A percentile compares a stretch with the other conserved stretches of the same genome.
Conservation (phyloP, 768 basidiomycete species). For the Cantharellus cinnabarinus region DNA sequence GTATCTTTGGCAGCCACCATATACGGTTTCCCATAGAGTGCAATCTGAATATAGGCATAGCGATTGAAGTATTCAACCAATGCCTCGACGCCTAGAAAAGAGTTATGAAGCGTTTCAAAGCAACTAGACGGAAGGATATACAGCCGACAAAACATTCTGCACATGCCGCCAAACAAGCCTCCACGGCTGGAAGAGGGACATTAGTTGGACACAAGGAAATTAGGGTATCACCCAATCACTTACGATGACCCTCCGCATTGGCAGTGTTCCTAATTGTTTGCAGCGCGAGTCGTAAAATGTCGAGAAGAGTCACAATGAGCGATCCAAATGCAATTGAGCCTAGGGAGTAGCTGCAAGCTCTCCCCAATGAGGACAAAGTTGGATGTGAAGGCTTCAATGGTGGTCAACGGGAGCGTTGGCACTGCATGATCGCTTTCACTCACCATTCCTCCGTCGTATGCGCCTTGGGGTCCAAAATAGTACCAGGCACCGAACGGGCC, state of each 20-base stretch:
- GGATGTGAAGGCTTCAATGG: slow-evolving; percentile 40
- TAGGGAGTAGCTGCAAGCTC: slow-evolving; percentile 48
- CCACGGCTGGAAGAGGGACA: slow-evolving; percentile 29
- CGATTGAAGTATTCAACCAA: slow-evolving; percentile 66
- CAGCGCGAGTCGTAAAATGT: slow-evolving; percentile 42
- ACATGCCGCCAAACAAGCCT: slow-evolving; percentile 55
- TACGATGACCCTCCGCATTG: slow-evolving; percentile 42
- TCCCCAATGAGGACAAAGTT: slow-evolving; percentile 44
- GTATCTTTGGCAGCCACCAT: slow-evolving; percentile 67
- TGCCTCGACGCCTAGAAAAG: slow-evolving; percentile 25
- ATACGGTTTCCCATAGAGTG: slow-evolving; percentile 71
- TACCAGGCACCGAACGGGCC: slow-evolving; percentile 67
- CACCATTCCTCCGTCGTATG: slow-evolving; percentile 34
- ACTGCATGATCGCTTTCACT: slow-evolving; percentile 9
- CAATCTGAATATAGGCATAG: slow-evolving; percentile 73
- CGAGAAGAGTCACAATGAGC: slow-evolving; percentile 62
- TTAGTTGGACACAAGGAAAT: neutral
- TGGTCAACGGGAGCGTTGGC: neutral
- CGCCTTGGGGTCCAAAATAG: slow-evolving; percentile 50
- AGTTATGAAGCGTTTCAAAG: neutral
- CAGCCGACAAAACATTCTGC: slow-evolving; percentile 59
- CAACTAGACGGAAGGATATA: neutral
- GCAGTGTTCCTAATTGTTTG: slow-evolving; percentile 38
- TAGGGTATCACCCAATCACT: slow-evolving; percentile 13
- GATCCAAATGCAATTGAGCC: slow-evolving; percentile 76